Base-by-base conservation (phyloP, 2,329 filamentous ascomycete genomes). In the Claviceps humidiphila region DNA sequence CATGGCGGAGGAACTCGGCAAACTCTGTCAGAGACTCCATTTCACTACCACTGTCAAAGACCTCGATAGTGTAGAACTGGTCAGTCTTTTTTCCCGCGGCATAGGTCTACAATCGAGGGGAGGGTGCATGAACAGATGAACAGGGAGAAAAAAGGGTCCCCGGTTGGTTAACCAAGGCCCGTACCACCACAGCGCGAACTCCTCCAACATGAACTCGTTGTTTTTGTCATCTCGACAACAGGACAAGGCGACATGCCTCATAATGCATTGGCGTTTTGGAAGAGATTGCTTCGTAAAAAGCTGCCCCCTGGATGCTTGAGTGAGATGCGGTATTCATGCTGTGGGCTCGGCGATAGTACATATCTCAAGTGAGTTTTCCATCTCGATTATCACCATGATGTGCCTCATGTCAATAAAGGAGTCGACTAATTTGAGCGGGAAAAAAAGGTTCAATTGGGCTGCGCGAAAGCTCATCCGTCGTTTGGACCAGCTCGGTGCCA, bases 311-410 rank as follows among this genome's bases (percentile, higher is more conserved):
- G 77, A 16, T 90, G 84, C 60, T 72, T 98, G 41, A 64, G 72
- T 40, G 75, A 77, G 38, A 71, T 95, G 56, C 76, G 73, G 1
- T 97, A 95, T 68, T 84, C 87, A 3, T 86, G 84, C 0, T 95
- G 97, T 72, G 93, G 93, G 0, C 76, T 97, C 1, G 93, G 93
- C 0, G 93, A 98, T 67, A 95, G 87, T 62, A 95, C 90, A 1
- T 98, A 98, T 74, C 77, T 85, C 52, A 91, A 94, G 84, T 93
- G 73, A 58, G 77, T 64, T 24, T 1, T 34, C 11, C 40, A 34
- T 41, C 42, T 22, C 4, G 2, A 43, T 6, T 3, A 13, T 22
- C 13, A 13, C 4, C 11, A 24, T 11, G 4, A 17, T 8, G 24
- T 43, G 13, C 14, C 17, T 37, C 9, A 16, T 26, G n/a, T 45